These are phyloP conservation scores for Coprinopsis cinerea DNA, from an alignment of 768 basidiomycete species.

Conservation along the genomic window DNA sequence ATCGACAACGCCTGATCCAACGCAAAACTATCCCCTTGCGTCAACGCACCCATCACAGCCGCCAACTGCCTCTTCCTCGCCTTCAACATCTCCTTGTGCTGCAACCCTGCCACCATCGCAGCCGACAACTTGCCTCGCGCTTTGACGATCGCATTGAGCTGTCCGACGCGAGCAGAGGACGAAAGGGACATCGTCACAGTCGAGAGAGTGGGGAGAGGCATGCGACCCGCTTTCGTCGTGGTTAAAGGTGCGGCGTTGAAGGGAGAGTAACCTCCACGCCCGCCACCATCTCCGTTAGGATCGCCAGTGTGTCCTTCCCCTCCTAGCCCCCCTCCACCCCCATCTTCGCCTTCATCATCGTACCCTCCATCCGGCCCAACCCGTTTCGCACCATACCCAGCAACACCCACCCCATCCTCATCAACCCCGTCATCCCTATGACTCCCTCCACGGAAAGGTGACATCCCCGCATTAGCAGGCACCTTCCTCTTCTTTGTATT, in stretches of 20 bases:
- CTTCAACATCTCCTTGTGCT: slow-evolving; percentile 71
- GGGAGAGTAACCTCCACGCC: background rate
- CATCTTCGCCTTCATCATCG: background rate
- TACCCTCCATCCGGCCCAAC: background rate
- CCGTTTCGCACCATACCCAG: background rate
- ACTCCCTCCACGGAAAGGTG: slow-evolving; percentile 36
- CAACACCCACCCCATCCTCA: slow-evolving; percentile 5
- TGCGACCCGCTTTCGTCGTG: background rate
- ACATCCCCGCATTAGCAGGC: slow-evolving; percentile 57
- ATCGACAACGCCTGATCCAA: slow-evolving; percentile 73
- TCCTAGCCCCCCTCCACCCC: background rate
- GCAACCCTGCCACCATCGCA: slow-evolving; percentile 62
- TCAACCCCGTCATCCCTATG: slow-evolving; percentile 22
- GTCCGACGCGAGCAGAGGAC: slow-evolving; percentile 14
- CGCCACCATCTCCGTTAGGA: background rate
- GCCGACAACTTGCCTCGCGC: slow-evolving; percentile 42
- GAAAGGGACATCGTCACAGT: background rate
- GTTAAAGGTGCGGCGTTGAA: background rate
- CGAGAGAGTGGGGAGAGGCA: background rate
- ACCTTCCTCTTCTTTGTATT: slow-evolving; percentile 90
- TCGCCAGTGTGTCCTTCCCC: background rate
- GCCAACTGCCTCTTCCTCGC: slow-evolving; percentile 65
- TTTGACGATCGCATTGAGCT: slow-evolving; percentile 17
- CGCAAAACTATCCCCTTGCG: slow-evolving; percentile 64
- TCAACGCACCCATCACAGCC: slow-evolving; percentile 60